A percentile compares a stretch with the other conserved stretches of the same genome.
These are phyloP conservation scores for Colletotrichum sp. DNA, from an alignment of 2,329 filamentous ascomycete species.

Conservation along the genomic window DNA sequence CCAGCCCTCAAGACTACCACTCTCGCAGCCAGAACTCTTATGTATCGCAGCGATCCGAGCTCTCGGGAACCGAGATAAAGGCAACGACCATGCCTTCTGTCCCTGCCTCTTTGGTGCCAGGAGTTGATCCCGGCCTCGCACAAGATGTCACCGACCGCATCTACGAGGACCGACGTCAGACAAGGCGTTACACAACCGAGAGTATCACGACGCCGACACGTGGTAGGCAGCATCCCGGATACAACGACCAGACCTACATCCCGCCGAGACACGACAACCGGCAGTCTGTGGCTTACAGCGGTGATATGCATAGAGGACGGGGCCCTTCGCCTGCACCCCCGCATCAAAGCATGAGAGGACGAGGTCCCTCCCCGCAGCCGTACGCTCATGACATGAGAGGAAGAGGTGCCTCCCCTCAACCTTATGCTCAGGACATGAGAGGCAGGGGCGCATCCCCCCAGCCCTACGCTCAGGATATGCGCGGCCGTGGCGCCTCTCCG, in stretches of 20 bases:
- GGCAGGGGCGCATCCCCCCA: slow-evolving; percentile 45
- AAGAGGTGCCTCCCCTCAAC: background rate
- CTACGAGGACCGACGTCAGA: slow-evolving; percentile 57
- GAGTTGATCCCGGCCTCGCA: slow-evolving; percentile 60
- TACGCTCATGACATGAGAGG: slow-evolving; percentile 28
- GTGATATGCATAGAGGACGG: slow-evolving; percentile 28
- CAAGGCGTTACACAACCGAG: slow-evolving; percentile 47
- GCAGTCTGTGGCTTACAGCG: slow-evolving; percentile 42
- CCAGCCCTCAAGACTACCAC: slow-evolving; percentile 33
- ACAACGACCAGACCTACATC: slow-evolving; percentile 33
- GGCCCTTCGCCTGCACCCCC: slow-evolving; percentile 47
- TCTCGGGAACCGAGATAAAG: slow-evolving; percentile 37
- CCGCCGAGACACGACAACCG: slow-evolving; percentile 50
- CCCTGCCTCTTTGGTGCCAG: slow-evolving; percentile 65
- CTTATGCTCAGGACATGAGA: slow-evolving; percentile 29
- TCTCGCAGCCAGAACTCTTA: slow-evolving; percentile 33
- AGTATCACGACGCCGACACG: slow-evolving; percentile 46
- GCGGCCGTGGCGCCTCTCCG: background rate
- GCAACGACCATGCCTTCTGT: slow-evolving; percentile 51
- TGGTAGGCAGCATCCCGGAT: slow-evolving; percentile 37
- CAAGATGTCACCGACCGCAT: slow-evolving; percentile 64
- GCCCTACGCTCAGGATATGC: slow-evolving; percentile 31
- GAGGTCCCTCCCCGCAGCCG: slow-evolving; percentile 31
- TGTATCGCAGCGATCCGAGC: slow-evolving; percentile 36
- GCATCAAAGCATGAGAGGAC: slow-evolving; percentile 39